Percentiles rank a stretch among this genome's conserved stretches.
Evolutionary conservation across 2,329 filamentous ascomycete genomes (phyloP).

Genomic region (Xylariaceae sp.): DNA sequence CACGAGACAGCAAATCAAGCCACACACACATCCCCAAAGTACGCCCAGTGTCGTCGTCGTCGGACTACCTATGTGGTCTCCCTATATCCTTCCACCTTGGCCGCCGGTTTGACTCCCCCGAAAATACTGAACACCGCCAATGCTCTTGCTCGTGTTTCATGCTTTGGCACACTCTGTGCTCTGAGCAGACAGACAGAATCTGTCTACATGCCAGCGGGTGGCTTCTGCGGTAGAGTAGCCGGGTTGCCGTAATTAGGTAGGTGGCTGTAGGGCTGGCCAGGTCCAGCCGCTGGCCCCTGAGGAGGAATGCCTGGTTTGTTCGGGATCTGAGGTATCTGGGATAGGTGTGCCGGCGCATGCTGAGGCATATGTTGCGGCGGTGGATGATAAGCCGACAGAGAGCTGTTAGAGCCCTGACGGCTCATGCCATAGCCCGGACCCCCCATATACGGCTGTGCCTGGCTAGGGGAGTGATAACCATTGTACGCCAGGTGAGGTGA

Average conservation of each 20-base stretch:
- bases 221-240: constrained; percentile 52
- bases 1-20: constrained; percentile 14
- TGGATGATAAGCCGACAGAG: constrained; percentile 45
- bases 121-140: constrained; percentile 23
- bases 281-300: constrained; percentile 27
- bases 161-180: constrained; percentile 12
- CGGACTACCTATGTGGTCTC: constrained; percentile 10
- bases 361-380: constrained; percentile 29
- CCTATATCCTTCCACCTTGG: constrained; percentile 19
- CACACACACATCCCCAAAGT: constrained; percentile 14
- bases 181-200: constrained; percentile 12
- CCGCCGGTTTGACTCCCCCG: constrained; percentile 7
- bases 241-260: constrained; percentile 53
- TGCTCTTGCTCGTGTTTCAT: constrained; percentile 22
- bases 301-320: constrained; percentile 36
- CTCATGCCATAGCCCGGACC: constrained; percentile 45
- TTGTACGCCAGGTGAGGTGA: constrained; percentile 43
- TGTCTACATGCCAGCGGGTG: constrained; percentile 41
- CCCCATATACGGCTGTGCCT: constrained; percentile 38
- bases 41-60: constrained; percentile 20
- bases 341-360: constrained; percentile 32
- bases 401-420: constrained; percentile 48
- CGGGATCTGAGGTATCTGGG: constrained; percentile 35
- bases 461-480: constrained; percentile 38
- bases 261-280: constrained; percentile 40